A percentile compares a stretch with the other conserved stretches of the same genome.
Evolutionary conservation across 2,329 filamentous ascomycete genomes (phyloP).

Genomic region (Pseudocercospora vitis): DNA sequence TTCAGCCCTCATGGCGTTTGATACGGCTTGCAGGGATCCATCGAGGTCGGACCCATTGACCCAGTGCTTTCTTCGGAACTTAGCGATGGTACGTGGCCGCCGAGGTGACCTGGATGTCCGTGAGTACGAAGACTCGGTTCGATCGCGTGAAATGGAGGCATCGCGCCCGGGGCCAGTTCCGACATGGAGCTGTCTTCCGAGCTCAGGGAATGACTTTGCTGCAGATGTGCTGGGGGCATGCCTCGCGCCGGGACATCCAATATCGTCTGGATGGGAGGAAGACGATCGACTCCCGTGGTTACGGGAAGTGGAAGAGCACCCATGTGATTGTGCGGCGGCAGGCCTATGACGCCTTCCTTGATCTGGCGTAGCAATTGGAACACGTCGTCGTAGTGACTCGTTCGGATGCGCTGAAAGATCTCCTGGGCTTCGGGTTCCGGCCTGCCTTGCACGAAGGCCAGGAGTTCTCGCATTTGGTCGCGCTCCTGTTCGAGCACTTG

Average conservation of each 20-base stretch:
- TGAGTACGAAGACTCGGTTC: constrained; percentile 10
- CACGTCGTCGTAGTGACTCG: constrained; percentile 26
- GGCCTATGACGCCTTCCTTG: constrained; percentile 21
- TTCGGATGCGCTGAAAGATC: constrained; percentile 34
- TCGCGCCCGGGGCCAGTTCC: constrained; percentile 4
- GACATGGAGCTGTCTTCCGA: constrained; percentile 27
- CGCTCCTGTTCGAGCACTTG: constrained; percentile 35
- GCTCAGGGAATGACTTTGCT: constrained; percentile 25
- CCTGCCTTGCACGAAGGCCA: constrained; percentile 31
- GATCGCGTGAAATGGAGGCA: constrained; percentile 2
- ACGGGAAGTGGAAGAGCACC: constrained; percentile 3
- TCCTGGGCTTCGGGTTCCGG: constrained; percentile 34
- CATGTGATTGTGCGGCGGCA: constrained; percentile 14
- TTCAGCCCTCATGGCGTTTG: constrained; percentile 20
- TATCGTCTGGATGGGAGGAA: constrained; percentile 27
- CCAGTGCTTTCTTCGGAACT: constrained; percentile 27
- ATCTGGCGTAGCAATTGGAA: constrained; percentile 27
- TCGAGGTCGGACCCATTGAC: constrained; percentile 22
- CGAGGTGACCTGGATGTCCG: neutral
- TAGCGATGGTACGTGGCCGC: constrained; percentile 10
- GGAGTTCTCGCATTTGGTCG: constrained; percentile 33
- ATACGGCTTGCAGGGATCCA: constrained; percentile 20
- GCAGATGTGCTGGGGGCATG: constrained; percentile 16
- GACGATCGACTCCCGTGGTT: constrained; percentile 20
- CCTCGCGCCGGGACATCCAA: constrained; percentile 21